phyloP scores from a whole-genome alignment of 495 filamentous ascomycete species.

The Cenococcum geophilum region DNA sequence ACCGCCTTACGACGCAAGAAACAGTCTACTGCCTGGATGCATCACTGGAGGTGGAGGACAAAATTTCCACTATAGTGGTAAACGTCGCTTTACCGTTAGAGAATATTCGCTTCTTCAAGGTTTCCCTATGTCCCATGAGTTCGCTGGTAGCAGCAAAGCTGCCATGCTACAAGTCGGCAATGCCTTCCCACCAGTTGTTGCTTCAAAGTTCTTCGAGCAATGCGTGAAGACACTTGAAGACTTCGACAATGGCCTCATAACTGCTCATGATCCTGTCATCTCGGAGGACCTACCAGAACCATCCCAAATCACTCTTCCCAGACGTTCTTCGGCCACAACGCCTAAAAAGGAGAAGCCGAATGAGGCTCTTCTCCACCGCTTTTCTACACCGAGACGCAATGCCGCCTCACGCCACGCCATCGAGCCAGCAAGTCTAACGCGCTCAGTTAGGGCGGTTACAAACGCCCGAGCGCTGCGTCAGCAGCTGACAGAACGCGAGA shows the following conservation, averaged over 20 bases:
- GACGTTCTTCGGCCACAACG: no score
- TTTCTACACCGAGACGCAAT: no score
- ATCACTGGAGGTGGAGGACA: slow-evolving; percentile 67
- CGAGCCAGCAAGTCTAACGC: no score
- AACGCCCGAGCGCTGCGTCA: no score
- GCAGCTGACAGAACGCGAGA: no score
- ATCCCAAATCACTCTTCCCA: background rate
- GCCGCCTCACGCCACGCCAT: no score
- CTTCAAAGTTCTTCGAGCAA: slow-evolving; percentile 48
- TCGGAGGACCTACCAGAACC: background rate
- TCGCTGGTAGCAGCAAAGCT: slow-evolving; percentile 28
- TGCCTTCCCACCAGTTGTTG: slow-evolving; percentile 67
- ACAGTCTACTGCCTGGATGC: slow-evolving; percentile 33
- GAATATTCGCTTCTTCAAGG: slow-evolving; percentile 73
- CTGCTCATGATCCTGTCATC: slow-evolving; percentile 9
- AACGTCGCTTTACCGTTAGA: slow-evolving; percentile 58
- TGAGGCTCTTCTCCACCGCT: no score
- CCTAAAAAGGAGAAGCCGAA: no score
- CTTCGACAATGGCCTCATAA: slow-evolving; percentile 23
- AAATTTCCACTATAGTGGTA: slow-evolving; percentile 63
- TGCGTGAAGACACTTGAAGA: slow-evolving; percentile 24
- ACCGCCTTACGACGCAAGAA: slow-evolving; percentile 46
- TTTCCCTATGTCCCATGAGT: slow-evolving; percentile 57
- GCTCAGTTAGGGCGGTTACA: no score
- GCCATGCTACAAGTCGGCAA: slow-evolving; percentile 78